Conservation (phyloP, 345 rosid species). For the Noccaea caerulescens region DNA sequence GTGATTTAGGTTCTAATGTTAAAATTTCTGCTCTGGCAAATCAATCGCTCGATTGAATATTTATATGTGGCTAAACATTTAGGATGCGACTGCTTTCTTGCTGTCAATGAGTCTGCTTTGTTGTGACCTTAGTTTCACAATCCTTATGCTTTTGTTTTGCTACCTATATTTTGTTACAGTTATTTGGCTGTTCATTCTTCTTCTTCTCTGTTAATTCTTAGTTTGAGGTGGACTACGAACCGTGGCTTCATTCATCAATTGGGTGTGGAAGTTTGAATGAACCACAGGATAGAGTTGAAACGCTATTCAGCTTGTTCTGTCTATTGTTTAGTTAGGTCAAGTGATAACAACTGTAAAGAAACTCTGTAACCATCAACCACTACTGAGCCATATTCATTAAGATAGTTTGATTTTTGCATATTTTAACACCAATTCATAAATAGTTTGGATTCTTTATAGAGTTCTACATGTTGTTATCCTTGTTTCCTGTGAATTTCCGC, state of each 20-base stretch:
- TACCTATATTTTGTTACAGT: not conserved
- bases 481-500: not conserved
- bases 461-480: no score
- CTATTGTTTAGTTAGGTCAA: not conserved
- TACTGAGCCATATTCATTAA: not conserved
- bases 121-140: not conserved
- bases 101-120: not conserved
- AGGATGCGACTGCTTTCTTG: not conserved
- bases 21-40: not conserved
- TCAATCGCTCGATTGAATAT: not conserved
- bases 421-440: not conserved
- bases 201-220: not conserved
- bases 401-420: not conserved
- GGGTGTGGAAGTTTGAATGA: not conserved
- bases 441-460: no score
- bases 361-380: not conserved
- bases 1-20: not conserved
- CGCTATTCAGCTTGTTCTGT: not conserved
- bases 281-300: not conserved
- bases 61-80: not conserved
- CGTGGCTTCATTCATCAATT: not conserved
- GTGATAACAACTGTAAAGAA: not conserved
- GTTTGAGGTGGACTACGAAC: not conserved
- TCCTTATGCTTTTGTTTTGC: not conserved
- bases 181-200: not conserved